phyloP scores from a whole-genome alignment of 2,329 filamentous ascomycete genomes.

The Pseudogymnoascus sp. region DNA sequence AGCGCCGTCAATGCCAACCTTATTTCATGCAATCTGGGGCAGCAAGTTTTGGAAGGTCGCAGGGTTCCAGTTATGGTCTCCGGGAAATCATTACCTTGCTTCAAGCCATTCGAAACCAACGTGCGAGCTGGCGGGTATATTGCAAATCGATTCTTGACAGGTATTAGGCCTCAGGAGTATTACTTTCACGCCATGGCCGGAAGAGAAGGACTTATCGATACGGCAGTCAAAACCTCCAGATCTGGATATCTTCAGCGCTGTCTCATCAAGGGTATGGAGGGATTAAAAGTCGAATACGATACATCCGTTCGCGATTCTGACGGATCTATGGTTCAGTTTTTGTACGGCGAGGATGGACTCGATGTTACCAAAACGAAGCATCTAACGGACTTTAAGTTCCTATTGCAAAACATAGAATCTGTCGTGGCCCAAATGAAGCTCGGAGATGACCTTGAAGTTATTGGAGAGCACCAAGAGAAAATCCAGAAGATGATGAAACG shows the following conservation, averaged over 20 bases:
- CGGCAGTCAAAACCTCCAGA: slow-evolving; percentile 93
- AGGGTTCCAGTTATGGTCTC: slow-evolving; percentile 96
- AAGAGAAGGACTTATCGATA: slow-evolving; percentile 96
- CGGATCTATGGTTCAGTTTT: slow-evolving; percentile 84
- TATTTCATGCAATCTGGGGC: slow-evolving; percentile 94
- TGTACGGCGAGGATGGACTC: slow-evolving; percentile 93
- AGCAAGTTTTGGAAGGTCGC: slow-evolving; percentile 90
- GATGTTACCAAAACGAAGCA: slow-evolving; percentile 94
- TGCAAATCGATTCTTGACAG: slow-evolving; percentile 92
- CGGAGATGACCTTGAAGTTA: slow-evolving; percentile 48
- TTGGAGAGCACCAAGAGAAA: slow-evolving; percentile 55
- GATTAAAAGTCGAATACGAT: slow-evolving; percentile 84
- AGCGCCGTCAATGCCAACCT: slow-evolving; percentile 88
- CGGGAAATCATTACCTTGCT: slow-evolving; percentile 91
- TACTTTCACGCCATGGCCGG: slow-evolving; percentile 99
- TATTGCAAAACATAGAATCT: slow-evolving; percentile 76
- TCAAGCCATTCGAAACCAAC: slow-evolving; percentile 83
- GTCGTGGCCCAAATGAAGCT: slow-evolving; percentile 70
- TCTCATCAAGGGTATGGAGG: slow-evolving; percentile 98
- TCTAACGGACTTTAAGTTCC: slow-evolving; percentile 80
- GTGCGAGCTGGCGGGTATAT: slow-evolving; percentile 89
- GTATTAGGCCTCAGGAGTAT: slow-evolving; percentile 93
- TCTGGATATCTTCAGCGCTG: slow-evolving; percentile 95
- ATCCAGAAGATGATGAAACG: slow-evolving; percentile 67
- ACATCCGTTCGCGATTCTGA: slow-evolving; percentile 90